Evolutionary conservation across 2,329 filamentous ascomycete species (phyloP), one percentile per base, ranked within the genome.

Genomic region (Colletotrichum eleusines): DNA sequence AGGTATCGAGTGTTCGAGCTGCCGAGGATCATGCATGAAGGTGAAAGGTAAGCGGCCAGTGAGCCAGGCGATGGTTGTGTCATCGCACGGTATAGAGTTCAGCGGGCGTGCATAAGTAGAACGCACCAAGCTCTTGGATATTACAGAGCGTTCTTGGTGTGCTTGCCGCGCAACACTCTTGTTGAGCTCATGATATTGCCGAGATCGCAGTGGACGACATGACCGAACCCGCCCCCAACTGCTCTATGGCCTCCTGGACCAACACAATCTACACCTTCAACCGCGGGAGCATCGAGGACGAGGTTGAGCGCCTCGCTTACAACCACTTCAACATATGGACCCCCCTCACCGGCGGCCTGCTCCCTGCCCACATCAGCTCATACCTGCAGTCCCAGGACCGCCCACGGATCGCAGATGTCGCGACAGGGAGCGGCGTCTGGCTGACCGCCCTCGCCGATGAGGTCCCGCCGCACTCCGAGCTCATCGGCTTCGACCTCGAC

Each of bases 391-490:
- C 58, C 0, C 40, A 46, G 6, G 23, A 46, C 28, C 57, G 28
- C 8, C 69, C 69, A 7, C 55, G 59, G 14, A 44, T 76, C 31
- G 75, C 75, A 4, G 75, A 76, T 50, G 44, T 75, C 5, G 74
- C 58, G 6, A 74, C 74, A 6, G 75, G 75, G 11, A 73, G 72
- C 16, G 75, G 72, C 33, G 61, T 76, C 28, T 76, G 74, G 74
- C 72, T 76, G n/a, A 28, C 28, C 1, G 66, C 73, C 33, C 61
- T 76, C 8, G 70, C 73, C 3, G 48, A 64, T 1, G 50, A 54
- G 5, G 48, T 74, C 0, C 69, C 73, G 1, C 33, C 38, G 3
- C 40, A 35, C 18, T 57, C 74, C 5, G 58, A 69, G 26, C 63
- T 76, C 2, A 20, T 73, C 33, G 74, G 75, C 14, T 76, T 66